phyloP scores from a whole-genome alignment of 208 protist genomes.

The Entamoeba dispar region DNA sequence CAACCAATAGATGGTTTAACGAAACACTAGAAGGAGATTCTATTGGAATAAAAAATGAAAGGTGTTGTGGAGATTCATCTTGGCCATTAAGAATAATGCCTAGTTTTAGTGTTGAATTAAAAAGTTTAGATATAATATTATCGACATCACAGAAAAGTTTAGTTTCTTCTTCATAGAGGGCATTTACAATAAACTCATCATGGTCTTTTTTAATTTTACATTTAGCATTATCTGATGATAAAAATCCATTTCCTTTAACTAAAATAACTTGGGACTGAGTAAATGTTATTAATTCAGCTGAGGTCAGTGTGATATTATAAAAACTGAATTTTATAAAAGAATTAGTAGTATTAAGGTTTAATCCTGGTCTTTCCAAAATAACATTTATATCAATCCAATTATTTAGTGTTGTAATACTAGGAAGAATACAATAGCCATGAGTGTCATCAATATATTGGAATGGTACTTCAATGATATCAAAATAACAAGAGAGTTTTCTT shows the following conservation, averaged over 20 bases:
- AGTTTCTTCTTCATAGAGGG: not conserved
- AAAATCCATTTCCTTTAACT: not conserved
- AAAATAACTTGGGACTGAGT: not conserved
- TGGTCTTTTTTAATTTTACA: not conserved
- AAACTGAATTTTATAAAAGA: not conserved
- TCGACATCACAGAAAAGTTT: not conserved
- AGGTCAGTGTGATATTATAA: not conserved
- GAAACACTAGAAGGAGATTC: not conserved
- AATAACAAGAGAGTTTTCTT: not conserved
- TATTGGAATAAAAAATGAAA: not conserved
- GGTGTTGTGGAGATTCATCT: not conserved
- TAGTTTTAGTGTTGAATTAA: not conserved
- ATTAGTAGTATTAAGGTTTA: not conserved
- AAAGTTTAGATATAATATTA: not conserved
- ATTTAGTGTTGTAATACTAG: not conserved
- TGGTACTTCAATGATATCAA: not conserved
- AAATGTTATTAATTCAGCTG: not conserved
- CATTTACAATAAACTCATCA: not conserved
- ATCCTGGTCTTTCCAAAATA: not conserved
- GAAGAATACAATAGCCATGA: not conserved
- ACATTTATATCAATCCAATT: not conserved
- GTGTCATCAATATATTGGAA: not conserved
- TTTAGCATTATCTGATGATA: not conserved
- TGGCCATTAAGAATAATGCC: not conserved
- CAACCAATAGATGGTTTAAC: not conserved